Conservation (phyloP, 148 eudicot genomes). For the Spergularia marina region DNA sequence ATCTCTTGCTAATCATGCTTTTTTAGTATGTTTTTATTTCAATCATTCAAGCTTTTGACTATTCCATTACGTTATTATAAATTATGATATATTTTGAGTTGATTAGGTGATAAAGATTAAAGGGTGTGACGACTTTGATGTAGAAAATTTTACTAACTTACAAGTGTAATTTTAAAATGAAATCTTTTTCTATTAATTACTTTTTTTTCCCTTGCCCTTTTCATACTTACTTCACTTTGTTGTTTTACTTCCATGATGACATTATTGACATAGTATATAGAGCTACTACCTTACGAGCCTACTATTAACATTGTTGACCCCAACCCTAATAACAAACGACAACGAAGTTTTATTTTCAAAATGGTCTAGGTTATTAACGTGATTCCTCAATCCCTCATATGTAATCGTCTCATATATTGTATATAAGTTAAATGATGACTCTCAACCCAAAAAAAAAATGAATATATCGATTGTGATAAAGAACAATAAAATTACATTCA, state of each 20-base stretch:
- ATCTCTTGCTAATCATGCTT: slow-evolving; percentile 28
- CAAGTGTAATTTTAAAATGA: not conserved
- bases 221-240: slow-evolving; percentile 5
- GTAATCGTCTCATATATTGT: too few species aligned
- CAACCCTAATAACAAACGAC: too few species aligned
- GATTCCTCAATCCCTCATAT: too few species aligned
- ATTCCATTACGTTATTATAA: not conserved
- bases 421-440: too few species aligned
- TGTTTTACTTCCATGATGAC: not conserved
- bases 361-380: too few species aligned
- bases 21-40: not conserved
- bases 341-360: too few species aligned
- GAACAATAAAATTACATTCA: too few species aligned
- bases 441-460: too few species aligned
- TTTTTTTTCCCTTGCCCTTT: not conserved
- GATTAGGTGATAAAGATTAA: slow-evolving; percentile 12
- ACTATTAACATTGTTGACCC: too few species aligned
- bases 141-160: not conserved
- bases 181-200: not conserved
- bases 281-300: too few species aligned
- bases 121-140: slow-evolving; percentile 7
- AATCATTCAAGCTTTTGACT: slow-evolving; percentile 18
- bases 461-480: too few species aligned
- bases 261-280: too few species aligned
- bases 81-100: not conserved